These are phyloP conservation scores for Angomonas desouzai DNA, from an alignment of 208 protist genomes.

Conservation along the genomic window DNA sequence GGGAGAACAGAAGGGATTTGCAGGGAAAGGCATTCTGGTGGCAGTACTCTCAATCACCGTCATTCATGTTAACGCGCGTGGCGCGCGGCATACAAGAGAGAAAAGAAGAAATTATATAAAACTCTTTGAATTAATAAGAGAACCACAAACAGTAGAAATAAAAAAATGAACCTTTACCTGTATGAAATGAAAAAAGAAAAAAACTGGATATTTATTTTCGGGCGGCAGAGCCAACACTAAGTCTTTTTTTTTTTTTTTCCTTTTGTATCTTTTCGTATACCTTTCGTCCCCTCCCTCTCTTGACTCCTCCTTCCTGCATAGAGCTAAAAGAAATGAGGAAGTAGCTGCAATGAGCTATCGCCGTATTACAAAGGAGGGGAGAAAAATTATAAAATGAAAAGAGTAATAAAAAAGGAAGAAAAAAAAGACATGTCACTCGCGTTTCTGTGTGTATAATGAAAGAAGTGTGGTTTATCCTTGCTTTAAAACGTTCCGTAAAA, in stretches of 20 bases:
- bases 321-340: background rate
- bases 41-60: too few species aligned
- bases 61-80: too few species aligned
- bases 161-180: background rate
- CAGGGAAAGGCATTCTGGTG: too few species aligned
- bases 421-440: constrained; percentile 6
- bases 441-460: constrained; percentile 14
- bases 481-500: background rate
- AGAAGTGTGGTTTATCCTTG: background rate
- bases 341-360: background rate
- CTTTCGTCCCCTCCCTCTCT: too few species aligned
- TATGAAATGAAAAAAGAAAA: background rate
- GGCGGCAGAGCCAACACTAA: background rate
- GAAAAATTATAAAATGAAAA: constrained; percentile 8
- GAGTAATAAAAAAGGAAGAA: constrained; percentile 16
- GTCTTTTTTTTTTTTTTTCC: constrained; percentile 5
- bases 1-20: background rate
- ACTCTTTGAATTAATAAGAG: constrained; percentile 8
- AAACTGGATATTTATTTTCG: background rate
- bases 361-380: background rate
- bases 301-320: background rate
- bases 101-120: constrained; percentile 15
- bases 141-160: background rate
- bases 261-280: background rate
- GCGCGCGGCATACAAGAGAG: constrained; percentile 8